Conservation (phyloP, 371 early-diverging fungal species). For the Sporodiniella umbellata region DNA sequence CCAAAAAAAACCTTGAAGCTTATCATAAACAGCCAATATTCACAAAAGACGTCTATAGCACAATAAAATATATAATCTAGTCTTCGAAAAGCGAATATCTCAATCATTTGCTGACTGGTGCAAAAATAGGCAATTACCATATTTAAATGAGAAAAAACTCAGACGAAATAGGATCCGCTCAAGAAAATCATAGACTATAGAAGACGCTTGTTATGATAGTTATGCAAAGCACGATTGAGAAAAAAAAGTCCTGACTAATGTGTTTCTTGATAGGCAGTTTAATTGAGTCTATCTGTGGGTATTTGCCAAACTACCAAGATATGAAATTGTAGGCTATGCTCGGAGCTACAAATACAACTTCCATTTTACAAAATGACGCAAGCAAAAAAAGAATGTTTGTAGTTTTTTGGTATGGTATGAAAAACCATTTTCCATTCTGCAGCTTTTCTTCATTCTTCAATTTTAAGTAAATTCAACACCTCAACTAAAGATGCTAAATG, state of each 20-base stretch:
- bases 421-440: no score
- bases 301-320: slow-evolving; percentile 8
- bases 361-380: no score
- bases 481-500: no score
- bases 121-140: neutral
- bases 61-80: neutral
- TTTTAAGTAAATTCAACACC: no score
- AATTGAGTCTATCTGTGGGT: slow-evolving; percentile 3
- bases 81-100: slow-evolving; percentile 2
- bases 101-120: slow-evolving; percentile 10
- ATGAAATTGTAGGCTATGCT: slow-evolving; percentile 17
- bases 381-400: no score
- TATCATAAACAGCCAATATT: slow-evolving; percentile 4
- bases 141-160: slow-evolving; percentile 2
- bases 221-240: neutral
- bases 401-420: no score
- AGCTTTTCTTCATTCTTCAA: no score
- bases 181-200: slow-evolving; percentile 5
- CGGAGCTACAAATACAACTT: no score
- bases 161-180: neutral
- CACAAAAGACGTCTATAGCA: slow-evolving; percentile 1
- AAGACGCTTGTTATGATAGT: slow-evolving; percentile 4
- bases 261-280: slow-evolving; percentile 4
- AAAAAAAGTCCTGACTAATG: neutral
- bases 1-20: slow-evolving; percentile 7